phyloP scores from a whole-genome alignment of 1,284 basidiomycete genomes.

The Exobasidium rhododendri region DNA sequence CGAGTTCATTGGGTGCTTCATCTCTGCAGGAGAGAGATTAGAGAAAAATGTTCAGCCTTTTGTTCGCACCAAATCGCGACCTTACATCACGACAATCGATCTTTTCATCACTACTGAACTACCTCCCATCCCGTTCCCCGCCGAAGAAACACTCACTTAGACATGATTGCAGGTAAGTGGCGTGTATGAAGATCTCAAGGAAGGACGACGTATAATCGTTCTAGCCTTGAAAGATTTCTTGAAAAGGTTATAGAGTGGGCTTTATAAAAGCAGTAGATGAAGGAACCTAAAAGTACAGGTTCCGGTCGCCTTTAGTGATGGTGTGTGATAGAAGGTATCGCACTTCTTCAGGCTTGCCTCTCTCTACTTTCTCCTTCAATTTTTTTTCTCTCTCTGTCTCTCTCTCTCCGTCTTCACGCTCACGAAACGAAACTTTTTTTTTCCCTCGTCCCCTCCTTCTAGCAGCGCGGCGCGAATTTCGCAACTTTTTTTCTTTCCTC shows the following conservation, averaged over 20 bases:
- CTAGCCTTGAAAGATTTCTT: background rate
- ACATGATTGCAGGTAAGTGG: constrained; percentile 28
- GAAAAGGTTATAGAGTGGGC: background rate
- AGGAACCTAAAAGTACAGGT: constrained; percentile 4
- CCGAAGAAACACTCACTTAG: constrained; percentile 33
- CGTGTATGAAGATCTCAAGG: constrained; percentile 3
- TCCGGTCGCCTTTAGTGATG: background rate
- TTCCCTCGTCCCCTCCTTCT: background rate
- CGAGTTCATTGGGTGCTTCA: constrained; percentile 45
- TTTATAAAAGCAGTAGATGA: background rate
- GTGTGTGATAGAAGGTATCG: background rate
- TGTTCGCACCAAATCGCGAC: too few species aligned
- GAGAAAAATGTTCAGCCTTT: constrained; percentile 6
- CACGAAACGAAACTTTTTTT: background rate
- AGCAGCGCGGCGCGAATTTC: background rate
- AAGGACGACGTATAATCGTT: background rate
- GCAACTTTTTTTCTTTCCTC: too few species aligned
- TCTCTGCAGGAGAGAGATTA: background rate
- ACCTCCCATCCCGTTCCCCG: background rate
- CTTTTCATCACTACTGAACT: background rate
- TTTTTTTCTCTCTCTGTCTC: background rate
- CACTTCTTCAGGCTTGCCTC: background rate
- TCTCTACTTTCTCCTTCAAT: background rate
- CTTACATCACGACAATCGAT: too few species aligned
- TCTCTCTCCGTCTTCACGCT: background rate